Base-by-base conservation (phyloP, 2,329 filamentous ascomycete genomes). In the Ceratocystis cacaofunesta region DNA sequence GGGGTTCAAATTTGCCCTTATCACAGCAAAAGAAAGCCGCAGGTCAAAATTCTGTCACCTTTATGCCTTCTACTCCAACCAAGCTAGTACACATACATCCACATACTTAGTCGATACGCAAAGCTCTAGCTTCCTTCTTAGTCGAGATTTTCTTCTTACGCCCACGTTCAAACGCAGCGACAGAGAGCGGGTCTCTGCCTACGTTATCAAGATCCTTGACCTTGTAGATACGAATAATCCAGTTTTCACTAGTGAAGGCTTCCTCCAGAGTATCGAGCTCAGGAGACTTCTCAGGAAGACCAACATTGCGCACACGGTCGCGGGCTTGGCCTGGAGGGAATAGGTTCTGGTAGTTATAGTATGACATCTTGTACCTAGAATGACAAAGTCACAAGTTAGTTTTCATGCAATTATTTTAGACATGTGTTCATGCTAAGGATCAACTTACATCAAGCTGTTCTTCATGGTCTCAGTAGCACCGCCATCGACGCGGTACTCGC, bases 211-310 rank as follows among this genome's bases (percentile, higher is more conserved):
- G 85, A 72, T 96, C 92, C 80, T 99, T 99, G 78, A 99, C 94
- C 82, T 99, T 99, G 83, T 96, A 99, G 73, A 99, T 96, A 69
- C 94, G 85, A 74, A 99, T 97, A 76, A 99, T 99, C 94, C 94
- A 99, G 82, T 99, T 99, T 81, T 99, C 94, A 73, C 90, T 96
- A 65, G 95, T 99, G 76, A 95, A 99, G 8, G 94, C 94, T 78
- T 99, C 94, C 75, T 99, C 94, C 60, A 99, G 77, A 3, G 88
- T 94, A 76, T 88, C 90, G 67, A 99, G 86, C 68, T 88, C 83
- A 7, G 94, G 94, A 1, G 90, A 87, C 70, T 91, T 82, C 12
- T 90, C 85, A n/a, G 94, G 95, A 63, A 97, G 79, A 68, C 83
- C 84, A 46, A 84, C 82, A 69, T 86, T 85, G 73, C 94, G 91